Conservation (phyloP, 2,329 filamentous ascomycete genomes). For the Akanthomyces lecanii region DNA sequence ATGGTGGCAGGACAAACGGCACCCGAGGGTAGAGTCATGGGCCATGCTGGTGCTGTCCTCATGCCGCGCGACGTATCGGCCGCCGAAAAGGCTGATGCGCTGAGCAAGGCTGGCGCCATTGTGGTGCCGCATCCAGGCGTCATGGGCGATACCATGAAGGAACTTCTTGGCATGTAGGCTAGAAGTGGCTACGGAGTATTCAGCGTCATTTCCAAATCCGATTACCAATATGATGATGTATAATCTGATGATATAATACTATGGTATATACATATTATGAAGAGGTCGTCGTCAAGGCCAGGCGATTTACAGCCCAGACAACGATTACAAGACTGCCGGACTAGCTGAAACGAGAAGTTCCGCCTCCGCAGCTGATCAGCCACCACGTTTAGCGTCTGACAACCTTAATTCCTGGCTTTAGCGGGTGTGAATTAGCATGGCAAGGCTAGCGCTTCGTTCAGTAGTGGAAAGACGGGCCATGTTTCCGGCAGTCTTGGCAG, state of each 20-base stretch:
- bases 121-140: slow-evolving; percentile 37
- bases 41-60: slow-evolving; percentile 64
- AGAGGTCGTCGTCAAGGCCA: not conserved
- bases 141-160: slow-evolving; percentile 34
- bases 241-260: not conserved
- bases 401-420: not conserved
- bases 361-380: not conserved
- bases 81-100: slow-evolving; percentile 29
- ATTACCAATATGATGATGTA: not conserved
- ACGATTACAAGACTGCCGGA: not conserved
- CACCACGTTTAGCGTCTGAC: not conserved
- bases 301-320: too few species aligned
- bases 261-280: too few species aligned
- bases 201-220: not conserved
- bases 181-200: not conserved
- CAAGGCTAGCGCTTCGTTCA: not conserved
- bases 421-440: not conserved
- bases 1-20: slow-evolving; percentile 63
- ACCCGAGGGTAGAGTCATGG: slow-evolving; percentile 60
- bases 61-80: slow-evolving; percentile 30
- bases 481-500: not conserved
- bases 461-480: slow-evolving; percentile 10
- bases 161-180: slow-evolving; percentile 25
- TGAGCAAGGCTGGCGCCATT: slow-evolving; percentile 33
- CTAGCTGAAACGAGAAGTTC: slow-evolving; percentile 11